Percentiles rank a stretch among this genome's conserved stretches.
These are phyloP conservation scores for Pseudocercospora fijiensis DNA, from an alignment of 2,329 filamentous ascomycete species.

Conservation along the genomic window DNA sequence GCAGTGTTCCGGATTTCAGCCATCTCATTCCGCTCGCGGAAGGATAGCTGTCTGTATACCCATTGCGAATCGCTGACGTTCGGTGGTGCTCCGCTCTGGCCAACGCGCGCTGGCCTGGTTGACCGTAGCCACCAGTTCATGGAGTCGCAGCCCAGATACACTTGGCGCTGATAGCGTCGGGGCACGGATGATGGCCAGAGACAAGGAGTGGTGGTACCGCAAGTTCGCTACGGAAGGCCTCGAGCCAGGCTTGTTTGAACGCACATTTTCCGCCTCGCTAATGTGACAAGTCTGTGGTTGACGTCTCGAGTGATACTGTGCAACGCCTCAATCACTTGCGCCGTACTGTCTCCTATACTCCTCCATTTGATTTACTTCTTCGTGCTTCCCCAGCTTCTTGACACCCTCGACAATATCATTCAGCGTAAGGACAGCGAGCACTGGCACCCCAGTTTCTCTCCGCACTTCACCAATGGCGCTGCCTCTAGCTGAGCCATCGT, in stretches of 20 bases:
- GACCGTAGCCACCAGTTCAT: too few species aligned
- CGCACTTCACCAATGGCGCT: conserved; percentile 85
- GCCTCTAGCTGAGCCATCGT: conserved; percentile 66
- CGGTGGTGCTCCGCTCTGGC: too few species aligned
- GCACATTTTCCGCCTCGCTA: not conserved
- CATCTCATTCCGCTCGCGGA: too few species aligned
- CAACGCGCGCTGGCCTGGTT: too few species aligned
- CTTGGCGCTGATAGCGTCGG: too few species aligned
- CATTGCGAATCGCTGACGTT: too few species aligned
- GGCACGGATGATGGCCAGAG: not conserved
- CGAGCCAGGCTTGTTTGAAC: conserved; percentile 3
- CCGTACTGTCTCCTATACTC: conserved; percentile 61
- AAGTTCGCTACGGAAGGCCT: not conserved
- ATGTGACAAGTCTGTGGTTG: not conserved
- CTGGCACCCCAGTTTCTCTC: conserved; percentile 79
- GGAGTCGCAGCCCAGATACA: too few species aligned
- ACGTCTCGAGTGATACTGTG: not conserved
- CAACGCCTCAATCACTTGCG: conserved; percentile 29
- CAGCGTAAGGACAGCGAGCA: conserved; percentile 78
- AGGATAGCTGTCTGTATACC: too few species aligned
- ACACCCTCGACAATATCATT: conserved; percentile 66
- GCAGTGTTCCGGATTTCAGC: too few species aligned
- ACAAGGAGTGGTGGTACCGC: conserved; percentile 10
- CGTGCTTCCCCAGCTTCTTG: conserved; percentile 45
- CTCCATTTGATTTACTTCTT: conserved; percentile 60